A percentile compares a stretch with the other conserved stretches of the same genome.
Evolutionary conservation across 306 rosid genomes (phyloP).

Genomic region (Ormosia semicastrata): DNA sequence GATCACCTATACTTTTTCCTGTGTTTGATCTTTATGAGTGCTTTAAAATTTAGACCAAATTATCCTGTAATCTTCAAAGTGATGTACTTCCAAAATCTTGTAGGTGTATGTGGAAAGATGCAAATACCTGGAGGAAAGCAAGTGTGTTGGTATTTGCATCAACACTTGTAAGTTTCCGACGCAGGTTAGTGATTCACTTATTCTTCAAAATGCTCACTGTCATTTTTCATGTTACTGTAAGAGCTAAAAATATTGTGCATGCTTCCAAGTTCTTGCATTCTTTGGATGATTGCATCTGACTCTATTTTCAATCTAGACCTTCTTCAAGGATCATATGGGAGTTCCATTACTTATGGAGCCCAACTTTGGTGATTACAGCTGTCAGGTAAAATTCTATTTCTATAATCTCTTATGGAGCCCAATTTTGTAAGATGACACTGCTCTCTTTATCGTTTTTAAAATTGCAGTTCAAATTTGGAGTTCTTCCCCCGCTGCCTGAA

Average conservation of each 20-base stretch:
- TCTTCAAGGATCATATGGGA: slow-evolving; percentile 91
- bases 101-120: slow-evolving; percentile 90
- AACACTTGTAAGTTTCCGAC: slow-evolving; percentile 95
- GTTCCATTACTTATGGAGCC: slow-evolving; percentile 91
- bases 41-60: slow-evolving; percentile 1
- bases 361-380: slow-evolving; percentile 76
- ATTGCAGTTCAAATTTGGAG: slow-evolving; percentile 85
- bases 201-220: not conserved
- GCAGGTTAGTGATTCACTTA: slow-evolving; percentile 63
- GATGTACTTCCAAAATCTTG: slow-evolving; percentile 23
- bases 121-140: slow-evolving; percentile 92
- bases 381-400: slow-evolving; percentile 61
- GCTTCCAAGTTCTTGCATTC: not conserved
- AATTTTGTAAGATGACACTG: slow-evolving; percentile 28
- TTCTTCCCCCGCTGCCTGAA: slow-evolving; percentile 64
- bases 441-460: slow-evolving; percentile 18
- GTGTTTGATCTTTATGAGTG: slow-evolving; percentile 12
- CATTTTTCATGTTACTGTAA: not conserved
- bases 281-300: slow-evolving; percentile 5
- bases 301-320: slow-evolving; percentile 47
- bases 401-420: slow-evolving; percentile 43
- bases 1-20: slow-evolving; percentile 30
- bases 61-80: not conserved
- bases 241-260: not conserved
- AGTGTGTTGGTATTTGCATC: slow-evolving; percentile 75